A percentile compares a stretch with the other conserved stretches of the same genome.
Conservation (phyloP, 2,329 filamentous ascomycete genomes). For the Neodidymelliopsis sp. region DNA sequence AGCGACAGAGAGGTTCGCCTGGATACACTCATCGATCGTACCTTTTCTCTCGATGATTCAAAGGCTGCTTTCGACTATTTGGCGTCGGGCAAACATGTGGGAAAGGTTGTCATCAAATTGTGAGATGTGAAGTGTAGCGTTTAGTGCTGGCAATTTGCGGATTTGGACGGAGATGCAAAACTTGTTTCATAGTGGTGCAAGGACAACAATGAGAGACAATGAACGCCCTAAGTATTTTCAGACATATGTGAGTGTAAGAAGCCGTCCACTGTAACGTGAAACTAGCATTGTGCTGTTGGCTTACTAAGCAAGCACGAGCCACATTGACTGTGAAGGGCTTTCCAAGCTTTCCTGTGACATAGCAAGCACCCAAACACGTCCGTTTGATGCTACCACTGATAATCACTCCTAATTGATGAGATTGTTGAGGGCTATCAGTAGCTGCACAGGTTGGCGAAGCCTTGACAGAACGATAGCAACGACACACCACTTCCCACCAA, state of each 20-base stretch:
- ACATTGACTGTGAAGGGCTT: neutral
- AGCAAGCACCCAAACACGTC: neutral
- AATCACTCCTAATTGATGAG: slow-evolving; percentile 1
- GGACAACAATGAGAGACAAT: too few relatives aligned
- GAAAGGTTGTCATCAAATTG: slow-evolving; percentile 25
- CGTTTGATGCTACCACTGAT: neutral
- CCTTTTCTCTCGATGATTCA: slow-evolving; percentile 46
- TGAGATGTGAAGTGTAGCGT: too few relatives aligned
- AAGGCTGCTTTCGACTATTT: slow-evolving; percentile 45
- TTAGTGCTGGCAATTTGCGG: too few relatives aligned
- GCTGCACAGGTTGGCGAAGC: slow-evolving; percentile 1
- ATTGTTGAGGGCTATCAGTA: neutral
- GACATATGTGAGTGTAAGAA: too few relatives aligned
- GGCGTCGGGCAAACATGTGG: slow-evolving; percentile 46
- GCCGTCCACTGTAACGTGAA: too few relatives aligned
- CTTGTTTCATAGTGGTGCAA: too few relatives aligned
- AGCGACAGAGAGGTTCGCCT: slow-evolving; percentile 42
- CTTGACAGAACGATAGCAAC: neutral
- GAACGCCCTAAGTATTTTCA: too few relatives aligned
- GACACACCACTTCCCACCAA: neutral
- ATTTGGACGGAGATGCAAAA: too few relatives aligned
- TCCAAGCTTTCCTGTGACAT: neutral
- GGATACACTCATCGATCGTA: slow-evolving; percentile 40
- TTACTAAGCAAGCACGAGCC: neutral
- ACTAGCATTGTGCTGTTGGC: too few relatives aligned